These are phyloP conservation scores for Aspergillus caelatus DNA, from an alignment of 2,329 filamentous ascomycete species.

Conservation along the genomic window DNA sequence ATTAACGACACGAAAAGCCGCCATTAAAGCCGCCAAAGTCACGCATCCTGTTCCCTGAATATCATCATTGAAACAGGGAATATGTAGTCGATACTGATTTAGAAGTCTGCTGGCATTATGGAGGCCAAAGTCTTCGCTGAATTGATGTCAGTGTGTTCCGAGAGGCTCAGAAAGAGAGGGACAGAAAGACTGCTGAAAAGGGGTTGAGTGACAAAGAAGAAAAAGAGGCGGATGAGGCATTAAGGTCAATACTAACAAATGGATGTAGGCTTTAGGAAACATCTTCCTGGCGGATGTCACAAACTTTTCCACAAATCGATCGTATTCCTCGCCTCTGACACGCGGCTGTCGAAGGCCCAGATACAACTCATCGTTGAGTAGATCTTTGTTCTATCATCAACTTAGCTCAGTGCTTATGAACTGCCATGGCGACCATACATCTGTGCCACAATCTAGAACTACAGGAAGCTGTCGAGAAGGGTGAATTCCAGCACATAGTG, in stretches of 20 bases:
- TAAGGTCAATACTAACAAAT: slow-evolving; percentile 58
- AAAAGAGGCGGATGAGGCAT: background rate
- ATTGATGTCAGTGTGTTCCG: background rate
- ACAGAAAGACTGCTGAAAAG: background rate
- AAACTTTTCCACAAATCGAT: slow-evolving; percentile 75
- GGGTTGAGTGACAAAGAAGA: background rate
- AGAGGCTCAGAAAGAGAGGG: too few species aligned
- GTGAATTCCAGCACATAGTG: slow-evolving; percentile 83
- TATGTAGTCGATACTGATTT: slow-evolving; percentile 71
- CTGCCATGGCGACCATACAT: slow-evolving; percentile 47
- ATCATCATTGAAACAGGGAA: slow-evolving; percentile 89
- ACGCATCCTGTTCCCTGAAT: slow-evolving; percentile 89
- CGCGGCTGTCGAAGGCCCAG: slow-evolving; percentile 71
- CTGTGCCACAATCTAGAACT: slow-evolving; percentile 81
- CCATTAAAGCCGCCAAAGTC: slow-evolving; percentile 79
- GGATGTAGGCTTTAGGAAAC: slow-evolving; percentile 80
- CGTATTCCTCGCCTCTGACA: slow-evolving; percentile 71
- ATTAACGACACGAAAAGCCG: slow-evolving; percentile 70
- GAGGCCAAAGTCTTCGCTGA: slow-evolving; percentile 76
- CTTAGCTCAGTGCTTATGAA: background rate
- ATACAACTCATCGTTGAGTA: slow-evolving; percentile 77
- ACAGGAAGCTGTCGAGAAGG: slow-evolving; percentile 77
- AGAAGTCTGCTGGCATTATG: slow-evolving; percentile 74
- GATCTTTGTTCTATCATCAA: slow-evolving; percentile 61
- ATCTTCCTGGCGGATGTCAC: slow-evolving; percentile 67